Evolutionary conservation across 169 alveolate species (phyloP).

Genomic region (Plasmodium reichenowi): DNA sequence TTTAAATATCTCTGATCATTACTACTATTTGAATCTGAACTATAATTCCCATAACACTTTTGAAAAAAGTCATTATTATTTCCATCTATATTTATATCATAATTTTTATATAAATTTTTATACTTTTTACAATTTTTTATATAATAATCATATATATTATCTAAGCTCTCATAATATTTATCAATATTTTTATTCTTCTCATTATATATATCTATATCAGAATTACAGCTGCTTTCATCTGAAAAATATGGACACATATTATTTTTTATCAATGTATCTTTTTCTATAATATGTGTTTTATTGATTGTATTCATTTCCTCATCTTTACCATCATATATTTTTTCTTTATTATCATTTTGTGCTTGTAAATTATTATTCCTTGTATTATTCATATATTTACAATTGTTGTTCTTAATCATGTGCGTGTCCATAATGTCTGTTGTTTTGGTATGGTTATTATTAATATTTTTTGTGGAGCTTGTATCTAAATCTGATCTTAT

Average conservation of each 20-base stretch:
- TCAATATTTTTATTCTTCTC: slow-evolving; percentile 52
- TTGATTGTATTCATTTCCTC: too few relatives aligned
- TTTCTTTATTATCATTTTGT: not conserved
- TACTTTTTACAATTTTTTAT: slow-evolving; percentile 20
- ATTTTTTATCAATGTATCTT: not conserved
- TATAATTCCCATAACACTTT: slow-evolving; percentile 54
- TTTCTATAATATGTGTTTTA: not conserved
- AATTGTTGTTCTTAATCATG: not conserved
- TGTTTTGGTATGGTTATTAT: not conserved
- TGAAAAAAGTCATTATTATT: not conserved
- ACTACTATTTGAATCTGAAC: slow-evolving; percentile 68
- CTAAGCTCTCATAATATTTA: slow-evolving; percentile 46
- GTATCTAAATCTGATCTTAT: too few relatives aligned
- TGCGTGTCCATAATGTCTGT: not conserved
- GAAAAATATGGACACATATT: not conserved
- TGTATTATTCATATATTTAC: not conserved
- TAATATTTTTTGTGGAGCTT: too few relatives aligned
- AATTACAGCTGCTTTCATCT: not conserved
- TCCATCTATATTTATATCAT: slow-evolving; percentile 33
- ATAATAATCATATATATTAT: slow-evolving; percentile 61
- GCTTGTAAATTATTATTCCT: not conserved
- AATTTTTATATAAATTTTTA: slow-evolving; percentile 51
- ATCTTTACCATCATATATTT: not conserved
- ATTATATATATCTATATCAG: slow-evolving; percentile 64
- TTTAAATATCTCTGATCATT: slow-evolving; percentile 43